phyloP scores from a whole-genome alignment of 495 filamentous ascomycete genomes.

The Aspergillus steynii region DNA sequence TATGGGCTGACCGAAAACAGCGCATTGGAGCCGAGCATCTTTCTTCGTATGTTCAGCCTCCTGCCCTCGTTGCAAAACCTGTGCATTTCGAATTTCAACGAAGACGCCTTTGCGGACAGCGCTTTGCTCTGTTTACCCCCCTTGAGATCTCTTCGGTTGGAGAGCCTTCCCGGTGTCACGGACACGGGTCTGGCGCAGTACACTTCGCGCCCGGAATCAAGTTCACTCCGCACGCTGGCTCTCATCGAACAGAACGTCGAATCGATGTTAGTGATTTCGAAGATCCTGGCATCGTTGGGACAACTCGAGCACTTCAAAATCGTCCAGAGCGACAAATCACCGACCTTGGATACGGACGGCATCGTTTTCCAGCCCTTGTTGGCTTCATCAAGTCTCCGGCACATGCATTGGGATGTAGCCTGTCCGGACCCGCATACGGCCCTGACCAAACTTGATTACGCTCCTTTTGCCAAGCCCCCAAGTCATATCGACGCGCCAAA shows the following conservation, averaged over 20 bases:
- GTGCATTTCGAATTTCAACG: constrained; percentile 70
- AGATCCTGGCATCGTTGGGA: constrained; percentile 67
- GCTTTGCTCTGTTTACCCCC: constrained; percentile 69
- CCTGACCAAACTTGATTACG: constrained; percentile 40
- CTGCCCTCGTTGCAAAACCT: constrained; percentile 73
- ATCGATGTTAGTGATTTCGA: constrained; percentile 69
- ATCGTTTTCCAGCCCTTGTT: constrained; percentile 70
- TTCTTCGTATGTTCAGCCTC: constrained; percentile 66
- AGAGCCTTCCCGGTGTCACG: constrained; percentile 75
- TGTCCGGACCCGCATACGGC: constrained; percentile 43
- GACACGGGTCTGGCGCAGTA: constrained; percentile 74
- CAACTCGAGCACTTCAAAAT: constrained; percentile 67
- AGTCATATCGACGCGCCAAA: constrained; percentile 57
- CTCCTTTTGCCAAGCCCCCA: constrained; percentile 39
- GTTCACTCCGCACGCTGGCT: constrained; percentile 58
- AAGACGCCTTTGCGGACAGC: constrained; percentile 69
- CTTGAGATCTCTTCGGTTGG: constrained; percentile 71
- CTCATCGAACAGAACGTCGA: constrained; percentile 66
- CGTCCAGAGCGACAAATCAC: constrained; percentile 62
- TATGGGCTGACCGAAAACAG: constrained; percentile 61
- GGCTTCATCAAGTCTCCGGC: constrained; percentile 63
- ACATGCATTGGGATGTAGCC: constrained; percentile 82
- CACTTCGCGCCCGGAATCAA: constrained; percentile 57
- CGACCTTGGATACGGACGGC: constrained; percentile 56
- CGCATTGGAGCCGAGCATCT: constrained; percentile 62